These are phyloP conservation scores for Verticillium tricorpus DNA, from an alignment of 2,329 filamentous ascomycete species.

Conservation along the genomic window DNA sequence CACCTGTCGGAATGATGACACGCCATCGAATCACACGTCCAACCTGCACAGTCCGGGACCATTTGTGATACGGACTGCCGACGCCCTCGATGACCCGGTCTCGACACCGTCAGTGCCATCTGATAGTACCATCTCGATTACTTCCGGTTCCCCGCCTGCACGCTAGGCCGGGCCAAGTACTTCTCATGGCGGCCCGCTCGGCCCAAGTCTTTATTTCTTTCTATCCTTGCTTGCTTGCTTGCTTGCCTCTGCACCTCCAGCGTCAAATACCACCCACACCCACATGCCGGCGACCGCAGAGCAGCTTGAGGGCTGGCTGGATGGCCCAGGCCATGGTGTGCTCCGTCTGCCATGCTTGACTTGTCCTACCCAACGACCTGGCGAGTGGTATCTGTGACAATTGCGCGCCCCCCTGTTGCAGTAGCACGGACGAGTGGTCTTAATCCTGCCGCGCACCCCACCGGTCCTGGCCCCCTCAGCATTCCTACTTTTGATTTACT, in stretches of 20 bases:
- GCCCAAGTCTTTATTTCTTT: neutral
- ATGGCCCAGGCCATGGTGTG: neutral
- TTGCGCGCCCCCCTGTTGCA: neutral
- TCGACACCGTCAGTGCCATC: neutral
- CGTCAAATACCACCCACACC: neutral
- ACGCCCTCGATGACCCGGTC: neutral
- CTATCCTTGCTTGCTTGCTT: neutral
- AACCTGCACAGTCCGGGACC: too few species aligned
- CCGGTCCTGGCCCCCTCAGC: neutral
- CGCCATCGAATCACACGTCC: neutral
- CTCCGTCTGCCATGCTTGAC: neutral
- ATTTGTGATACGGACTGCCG: neutral
- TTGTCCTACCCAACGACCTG: neutral
- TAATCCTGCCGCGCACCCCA: neutral
- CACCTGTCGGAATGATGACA: neutral
- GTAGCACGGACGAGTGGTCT: neutral
- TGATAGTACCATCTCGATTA: neutral
- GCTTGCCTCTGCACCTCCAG: neutral
- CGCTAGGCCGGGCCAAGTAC: neutral
- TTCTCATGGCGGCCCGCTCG: neutral
- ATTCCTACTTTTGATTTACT: neutral
- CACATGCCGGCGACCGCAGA: neutral
- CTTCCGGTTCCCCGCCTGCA: neutral
- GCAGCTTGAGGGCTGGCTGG: neutral
- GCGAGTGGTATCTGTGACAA: neutral